Evolutionary conservation across 495 filamentous ascomycete genomes (phyloP).

Genomic region (Platismatia glauca): DNA sequence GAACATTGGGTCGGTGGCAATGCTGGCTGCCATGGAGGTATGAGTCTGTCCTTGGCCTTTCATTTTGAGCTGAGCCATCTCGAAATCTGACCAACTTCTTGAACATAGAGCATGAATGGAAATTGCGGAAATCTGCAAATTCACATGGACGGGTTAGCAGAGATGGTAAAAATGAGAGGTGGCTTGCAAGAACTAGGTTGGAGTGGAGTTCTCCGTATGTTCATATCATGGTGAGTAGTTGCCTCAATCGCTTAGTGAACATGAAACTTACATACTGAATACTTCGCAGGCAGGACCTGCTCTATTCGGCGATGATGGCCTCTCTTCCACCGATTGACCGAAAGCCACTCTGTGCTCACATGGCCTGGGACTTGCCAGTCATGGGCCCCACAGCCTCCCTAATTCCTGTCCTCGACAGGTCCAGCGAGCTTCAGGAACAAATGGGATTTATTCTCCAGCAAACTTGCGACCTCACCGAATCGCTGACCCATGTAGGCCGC

Average conservation of each 20-base stretch:
- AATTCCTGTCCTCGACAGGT: too few relatives aligned
- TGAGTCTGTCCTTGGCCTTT: too few relatives aligned
- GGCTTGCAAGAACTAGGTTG: constrained; percentile 3
- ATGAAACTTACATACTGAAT: not conserved
- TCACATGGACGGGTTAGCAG: constrained; percentile 8
- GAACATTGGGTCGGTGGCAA: constrained; percentile 11
- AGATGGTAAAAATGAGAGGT: constrained; percentile 5
- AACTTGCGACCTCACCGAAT: too few relatives aligned
- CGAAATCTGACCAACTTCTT: not conserved
- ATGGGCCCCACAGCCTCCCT: too few relatives aligned
- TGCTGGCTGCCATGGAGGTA: constrained; percentile 10
- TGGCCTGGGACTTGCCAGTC: too few relatives aligned
- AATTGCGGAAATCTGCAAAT: not conserved
- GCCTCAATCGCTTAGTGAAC: not conserved
- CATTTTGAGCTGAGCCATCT: not conserved
- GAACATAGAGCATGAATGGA: not conserved
- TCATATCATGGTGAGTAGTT: constrained; percentile 10
- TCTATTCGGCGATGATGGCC: not conserved
- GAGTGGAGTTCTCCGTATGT: constrained; percentile 4
- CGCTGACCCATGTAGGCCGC: too few relatives aligned
- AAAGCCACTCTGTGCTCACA: not conserved
- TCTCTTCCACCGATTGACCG: not conserved
- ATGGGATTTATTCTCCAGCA: too few relatives aligned
- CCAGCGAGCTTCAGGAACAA: too few relatives aligned
- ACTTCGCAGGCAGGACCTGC: not conserved